Conservation (phyloP, 2,329 filamentous ascomycete genomes). For the Epichloe amarillans region DNA sequence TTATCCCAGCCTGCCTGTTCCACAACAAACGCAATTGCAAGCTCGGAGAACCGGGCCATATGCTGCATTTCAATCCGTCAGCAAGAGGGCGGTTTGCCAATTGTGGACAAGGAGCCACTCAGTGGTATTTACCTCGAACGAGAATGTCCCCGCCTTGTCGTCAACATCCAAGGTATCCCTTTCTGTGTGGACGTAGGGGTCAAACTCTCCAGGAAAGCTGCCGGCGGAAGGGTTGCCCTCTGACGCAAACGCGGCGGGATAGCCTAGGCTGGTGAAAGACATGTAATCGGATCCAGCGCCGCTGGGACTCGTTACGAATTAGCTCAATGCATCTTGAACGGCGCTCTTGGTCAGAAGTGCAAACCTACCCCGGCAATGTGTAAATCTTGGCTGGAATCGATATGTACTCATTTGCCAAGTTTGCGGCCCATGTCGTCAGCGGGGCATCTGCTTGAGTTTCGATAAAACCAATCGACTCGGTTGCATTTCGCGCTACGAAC, state of each 20-base stretch:
- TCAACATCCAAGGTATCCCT: constrained; percentile 25
- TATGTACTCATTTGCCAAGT: constrained; percentile 23
- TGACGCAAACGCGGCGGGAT: constrained; percentile 24
- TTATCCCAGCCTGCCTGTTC: constrained; percentile 28
- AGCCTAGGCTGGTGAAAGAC: constrained; percentile 26
- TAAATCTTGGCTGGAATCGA: constrained; percentile 22
- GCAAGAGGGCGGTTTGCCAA: constrained; percentile 1
- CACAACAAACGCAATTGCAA: constrained; percentile 25
- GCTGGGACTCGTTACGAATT: constrained; percentile 5
- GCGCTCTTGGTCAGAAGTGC: background rate
- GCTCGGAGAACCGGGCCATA: constrained; percentile 26
- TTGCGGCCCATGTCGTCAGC: constrained; percentile 22
- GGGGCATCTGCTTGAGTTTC: constrained; percentile 23
- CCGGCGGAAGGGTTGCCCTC: constrained; percentile 23
- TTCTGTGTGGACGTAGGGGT: constrained; percentile 24
- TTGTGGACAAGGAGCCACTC: background rate
- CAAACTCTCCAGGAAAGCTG: constrained; percentile 20
- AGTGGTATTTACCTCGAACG: constrained; percentile 18
- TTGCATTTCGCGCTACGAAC: constrained; percentile 23
- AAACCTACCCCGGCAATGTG: constrained; percentile 15
- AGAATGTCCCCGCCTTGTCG: constrained; percentile 24
- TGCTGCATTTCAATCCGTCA: constrained; percentile 13
- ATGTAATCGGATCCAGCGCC: constrained; percentile 28
- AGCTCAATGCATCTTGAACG: background rate
- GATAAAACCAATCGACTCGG: constrained; percentile 26